Conservation (phyloP, 2,329 filamentous ascomycete genomes). For the Ciborinia camelliae region DNA sequence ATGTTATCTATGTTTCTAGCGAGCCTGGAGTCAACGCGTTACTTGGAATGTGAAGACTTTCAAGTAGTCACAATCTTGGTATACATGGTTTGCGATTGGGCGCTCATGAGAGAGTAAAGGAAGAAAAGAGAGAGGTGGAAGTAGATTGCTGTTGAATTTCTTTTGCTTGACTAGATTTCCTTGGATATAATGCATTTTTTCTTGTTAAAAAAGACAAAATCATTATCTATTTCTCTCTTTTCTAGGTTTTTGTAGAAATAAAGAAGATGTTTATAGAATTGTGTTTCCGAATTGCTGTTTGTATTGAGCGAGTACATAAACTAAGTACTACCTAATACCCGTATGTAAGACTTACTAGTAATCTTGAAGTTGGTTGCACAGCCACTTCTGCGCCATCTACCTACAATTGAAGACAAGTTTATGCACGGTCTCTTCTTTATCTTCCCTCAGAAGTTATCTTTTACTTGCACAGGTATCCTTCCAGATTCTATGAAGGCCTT, state of each 20-base stretch:
- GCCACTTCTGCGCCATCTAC: neutral
- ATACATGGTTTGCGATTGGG: neutral
- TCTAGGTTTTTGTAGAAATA: neutral
- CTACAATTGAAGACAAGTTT: neutral
- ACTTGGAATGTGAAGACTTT: conserved; percentile 41
- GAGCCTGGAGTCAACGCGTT: conserved; percentile 82
- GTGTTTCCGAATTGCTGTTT: neutral
- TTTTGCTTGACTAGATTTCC: conserved; percentile 1
- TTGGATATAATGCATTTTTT: conserved; percentile 1
- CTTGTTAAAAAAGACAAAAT: neutral
- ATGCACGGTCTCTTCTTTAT: conserved; percentile 6
- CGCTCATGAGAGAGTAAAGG: neutral
- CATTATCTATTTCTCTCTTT: neutral
- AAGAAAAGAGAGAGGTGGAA: neutral
- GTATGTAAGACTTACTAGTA: too few species aligned
- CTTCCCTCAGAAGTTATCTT: conserved; percentile 1
- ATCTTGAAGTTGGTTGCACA: neutral
- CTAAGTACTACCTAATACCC: too few species aligned
- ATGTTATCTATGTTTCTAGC: conserved; percentile 91
- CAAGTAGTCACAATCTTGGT: neutral
- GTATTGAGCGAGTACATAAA: neutral
- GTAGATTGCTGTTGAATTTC: neutral
- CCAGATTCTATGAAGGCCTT: neutral
- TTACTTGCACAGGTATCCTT: neutral
- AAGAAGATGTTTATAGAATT: neutral